Evolutionary conservation across 495 filamentous ascomycete species (phyloP), one percentile per base, ranked within the genome.

Genomic region (Jackrogersella multiformis): DNA sequence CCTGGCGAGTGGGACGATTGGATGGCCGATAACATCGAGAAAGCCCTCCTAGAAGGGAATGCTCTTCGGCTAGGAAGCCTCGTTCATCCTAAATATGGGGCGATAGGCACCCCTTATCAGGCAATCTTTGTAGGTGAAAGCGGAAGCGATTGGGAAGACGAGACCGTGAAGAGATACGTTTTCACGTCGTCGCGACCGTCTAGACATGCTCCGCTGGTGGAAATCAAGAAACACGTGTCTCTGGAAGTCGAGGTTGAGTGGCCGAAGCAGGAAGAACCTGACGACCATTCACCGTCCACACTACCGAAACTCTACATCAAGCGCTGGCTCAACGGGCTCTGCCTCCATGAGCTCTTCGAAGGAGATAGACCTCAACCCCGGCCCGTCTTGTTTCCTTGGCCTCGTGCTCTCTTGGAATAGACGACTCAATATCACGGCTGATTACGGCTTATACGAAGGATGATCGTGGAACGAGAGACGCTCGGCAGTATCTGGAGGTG

Each of bases 261-360:
- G 67, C 68, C 59, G 21, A 59, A 28, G 28, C 36, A 38, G 10
- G 46, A 38, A 1, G 16, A 21, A 16, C 5, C 48, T 12, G 63
- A 44, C n/a, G 34, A 15, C 8, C 32, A 39, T 13, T 15, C 30
- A n/a, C 12, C 13, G 15, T 15, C 23, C 13, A 34, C 16, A 4
- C 20, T 48, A 9, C 74, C 69, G 46, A 72, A 53, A 32, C 57
- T 76, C 9, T 70, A 73, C 39, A 73, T 61, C 53, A 71, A 68
- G 44, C 67, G 69, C 21, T 76, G 74, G 74, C 46, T 73, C 26
- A 76, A 76, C 35, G 74, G 74, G 20, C 60, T 76, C 24, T 71
- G 64, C 32, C 74, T 73, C 26, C 73, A 76, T 24, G 74, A 70
- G 26, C 60, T 76, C 30, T n/a, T n/a, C n/a, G n/a, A n/a, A n/a